Base-by-base conservation (phyloP, 2,329 filamentous ascomycete genomes). In the Lachnellula subtilissima region DNA sequence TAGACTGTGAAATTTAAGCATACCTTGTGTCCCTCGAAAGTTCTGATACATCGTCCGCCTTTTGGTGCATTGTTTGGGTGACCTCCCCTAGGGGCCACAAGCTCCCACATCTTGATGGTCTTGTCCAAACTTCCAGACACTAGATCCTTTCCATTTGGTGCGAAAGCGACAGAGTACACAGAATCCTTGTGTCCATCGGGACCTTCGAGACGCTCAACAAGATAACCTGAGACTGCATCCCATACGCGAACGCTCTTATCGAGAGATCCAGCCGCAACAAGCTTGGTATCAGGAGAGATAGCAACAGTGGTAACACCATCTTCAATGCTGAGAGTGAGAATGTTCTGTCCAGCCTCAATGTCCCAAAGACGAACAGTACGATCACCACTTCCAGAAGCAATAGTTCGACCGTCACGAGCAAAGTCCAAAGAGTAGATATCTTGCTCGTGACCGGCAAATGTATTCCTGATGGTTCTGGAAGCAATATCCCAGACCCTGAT, bases 91-190 rank as follows among this genome's bases (percentile, higher is more conserved):
- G 87, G 83, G 22, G 88, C 83, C 54, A 83, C 86, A 50, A 99
- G 81, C 77, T 97, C 92, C 92, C 94, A 99, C 88, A 97, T 96
- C 79, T 97, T 96, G 79, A 97, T 97, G 0, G 93, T 97, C 80
- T 96, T 96, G 72, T 99, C 94, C 65, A 97, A 77, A 80, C 89
- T 95, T 61, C 94, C 94, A 67, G 89, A 95, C 69, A 97, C 93
- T 42, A 99, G 85, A 64, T 96, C 90, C 67, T 91, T 89, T 59
- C 93, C 93, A 66, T 89, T 93, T 28, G 94, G 94, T 14, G 92
- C 92, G 73, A 99, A 99, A 0, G 94, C 93, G 22, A 99, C 94
- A 12, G 88, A 93, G 73, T 97, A 97, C 22, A 97, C 94, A 65
- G 89, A 95, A 61, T 99, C 94, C 74, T 96, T 96, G 78, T 97